Evolutionary conservation across 2,329 filamentous ascomycete genomes (phyloP), one percentile per base, ranked within the genome.

Genomic region (Elsinoe australis): DNA sequence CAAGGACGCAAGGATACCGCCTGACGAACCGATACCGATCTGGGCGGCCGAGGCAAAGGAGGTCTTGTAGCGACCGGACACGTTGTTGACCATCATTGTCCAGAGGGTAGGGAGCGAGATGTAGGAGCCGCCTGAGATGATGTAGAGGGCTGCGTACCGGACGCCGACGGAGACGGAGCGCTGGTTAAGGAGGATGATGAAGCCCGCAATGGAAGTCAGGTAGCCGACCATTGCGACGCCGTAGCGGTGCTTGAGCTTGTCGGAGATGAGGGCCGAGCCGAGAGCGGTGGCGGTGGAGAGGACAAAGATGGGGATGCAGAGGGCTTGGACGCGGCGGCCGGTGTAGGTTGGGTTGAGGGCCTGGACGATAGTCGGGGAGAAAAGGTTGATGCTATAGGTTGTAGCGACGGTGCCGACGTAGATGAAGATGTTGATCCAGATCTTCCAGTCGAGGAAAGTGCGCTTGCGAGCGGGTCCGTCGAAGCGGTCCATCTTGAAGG

Each of bases 311-410:
- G 59, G 59, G 4, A 60, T 56, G 24, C 56, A 59, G 26, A 60
- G 54, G 5, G 58, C 52, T 44, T 60, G 57, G 2, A 58, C 57
- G 8, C 49, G 41, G 2, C 54, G 54, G 9, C 47, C 52, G 7
- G 51, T 44, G 48, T 55, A 60, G 10, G 66, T 67, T 0, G 61
- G 44, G 17, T 58, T 58, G 51, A 61, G 56, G 17, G 67, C 60
- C 1, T 53, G 47, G 35, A 55, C 56, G 41, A 87, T 79, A 0
- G 81, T 82, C 0, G 65, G 67, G 52, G 59, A 52, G 48, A 64
- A 59, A 19, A 64, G 55, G 29, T 56, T 56, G 10, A 71, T 61
- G 18, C 68, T 69, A 6, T 58, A 59, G 50, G 57, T 66, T 0
- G 65, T 62, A 3, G 55, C 54, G 2, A 59, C 44, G 53, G 57